Base-by-base conservation (phyloP, 805 yeast species). In the Starmerella kuoi region DNA sequence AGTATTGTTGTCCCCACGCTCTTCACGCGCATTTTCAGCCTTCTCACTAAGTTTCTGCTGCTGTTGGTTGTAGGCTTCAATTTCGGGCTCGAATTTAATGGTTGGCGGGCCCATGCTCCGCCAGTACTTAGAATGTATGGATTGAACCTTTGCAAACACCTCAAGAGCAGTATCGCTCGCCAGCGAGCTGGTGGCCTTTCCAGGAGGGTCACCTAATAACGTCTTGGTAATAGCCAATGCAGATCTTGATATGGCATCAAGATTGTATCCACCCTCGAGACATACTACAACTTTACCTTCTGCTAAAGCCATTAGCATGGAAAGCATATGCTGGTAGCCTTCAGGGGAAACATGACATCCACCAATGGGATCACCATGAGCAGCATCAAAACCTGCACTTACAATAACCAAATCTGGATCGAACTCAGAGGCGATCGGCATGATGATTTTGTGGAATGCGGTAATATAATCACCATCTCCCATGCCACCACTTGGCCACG, bases 311-410 rank as follows among this genome's bases (percentile, higher is more conserved):
- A 87, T 87, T 50, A 91, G 67, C 77, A 78, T 70, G 57, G 86
- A 94, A 3, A 96, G 83, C 95, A 91, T 86, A 49, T 86, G 87
- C 7, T 95, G 96, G 59, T 91, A 91, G 12, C 95, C 95, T 30
- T 86, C 80, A 2, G 98, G 98, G 0, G 95, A 72, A 2, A 91
- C 94, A 59, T 84, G 93, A 60, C 96, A 91, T 36, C 88, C 94
- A 9, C 98, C 99, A 49, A 91, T 83, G 45, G 85, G 79, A 61
- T 91, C 99, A 46, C 97, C 97, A 55, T 84, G 95, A 1, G 99
- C 99, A 18, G 98, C 98, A 64, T 91, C 99, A 55, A 91, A 91
- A 0, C 99, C 99, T 0, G 97, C 78, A 17, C 95, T 83, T 25
- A 91, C 77, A 27, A 91, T 84, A 4, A 87, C 88, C 49, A 91